Evolutionary conservation across 139 green algal genomes (phyloP), one percentile per base, ranked within the genome.

Genomic region (Picochlorum sp.): DNA sequence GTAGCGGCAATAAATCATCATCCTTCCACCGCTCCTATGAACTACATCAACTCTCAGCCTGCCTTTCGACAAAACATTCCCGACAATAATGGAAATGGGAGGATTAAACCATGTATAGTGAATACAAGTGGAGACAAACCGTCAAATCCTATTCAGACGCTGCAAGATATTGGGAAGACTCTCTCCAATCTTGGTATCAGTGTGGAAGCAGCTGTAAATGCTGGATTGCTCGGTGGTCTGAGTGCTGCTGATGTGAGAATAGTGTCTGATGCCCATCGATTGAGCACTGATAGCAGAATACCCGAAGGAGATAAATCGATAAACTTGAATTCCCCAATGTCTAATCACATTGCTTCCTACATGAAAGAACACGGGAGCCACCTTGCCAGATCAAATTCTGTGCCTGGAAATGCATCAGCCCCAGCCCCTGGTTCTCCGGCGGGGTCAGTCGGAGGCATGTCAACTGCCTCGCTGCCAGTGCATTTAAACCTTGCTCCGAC

Each of bases 201-300:
- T 1, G 72, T 80, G 22, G 72, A 80, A 51, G 59, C 58, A 5
- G 72, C 72, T 1, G 71, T 80, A 30, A 79, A 79, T 26, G 68
- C 72, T 20, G 72, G 72, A 33, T 59, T 80, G 47, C 63, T 80
- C 24, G 72, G 72, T 9, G 72, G 72, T 3, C 43, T 79, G n/a
- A 57, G 31, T 7, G 72, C 66, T 2, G 63, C 70, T 18, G 72
- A 80, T 33, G 64, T 80, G 3, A 57, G 60, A 31, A 63, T 77
- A 2, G 53, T 80, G 24, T 52, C 58, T 1, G 69, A 78, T 51
- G 64, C 64, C 20, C 61, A 75, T 52, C 31, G 56, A n/a, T 12
- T 55, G 3, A 64, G 75, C 37, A 57, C 72, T 54, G 63, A 73
- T 20, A 20, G 25, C 20, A 13, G 9, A 56, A 56, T 13, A 33